Evolutionary conservation across 75 land plant genomes (phyloP).

Genomic region (Gnetum montanum): DNA sequence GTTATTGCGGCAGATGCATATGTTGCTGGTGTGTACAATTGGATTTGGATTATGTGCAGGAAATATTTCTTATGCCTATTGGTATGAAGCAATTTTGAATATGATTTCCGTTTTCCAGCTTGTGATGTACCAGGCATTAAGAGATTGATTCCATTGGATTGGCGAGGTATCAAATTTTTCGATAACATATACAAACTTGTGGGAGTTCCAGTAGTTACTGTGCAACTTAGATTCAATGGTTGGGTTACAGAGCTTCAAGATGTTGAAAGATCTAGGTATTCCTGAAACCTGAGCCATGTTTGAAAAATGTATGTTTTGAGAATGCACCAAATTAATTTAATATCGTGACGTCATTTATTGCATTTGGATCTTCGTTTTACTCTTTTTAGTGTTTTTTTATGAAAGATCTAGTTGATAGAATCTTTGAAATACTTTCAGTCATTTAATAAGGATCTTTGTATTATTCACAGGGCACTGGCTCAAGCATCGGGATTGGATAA

Average conservation of each 20-base stretch:
- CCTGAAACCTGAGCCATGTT: too few species aligned
- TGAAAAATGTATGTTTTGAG: too few species aligned
- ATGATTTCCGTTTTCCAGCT: constrained; percentile 34
- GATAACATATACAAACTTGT: constrained; percentile 81
- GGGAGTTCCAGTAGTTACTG: constrained; percentile 94
- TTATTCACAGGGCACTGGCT: constrained; percentile 47
- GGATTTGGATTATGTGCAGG: neutral
- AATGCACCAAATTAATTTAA: too few species aligned
- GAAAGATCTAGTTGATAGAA: too few species aligned
- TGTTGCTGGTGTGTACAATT: constrained; percentile 68
- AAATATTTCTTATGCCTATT: neutral
- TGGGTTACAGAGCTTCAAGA: constrained; percentile 94
- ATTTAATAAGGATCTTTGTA: too few species aligned
- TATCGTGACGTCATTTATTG: neutral
- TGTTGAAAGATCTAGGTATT: constrained; percentile 80
- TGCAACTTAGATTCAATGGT: constrained; percentile 92
- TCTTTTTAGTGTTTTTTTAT: constrained; percentile 1
- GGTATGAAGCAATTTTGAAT: neutral
- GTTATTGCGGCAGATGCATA: constrained; percentile 85
- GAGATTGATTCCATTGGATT: constrained; percentile 59
- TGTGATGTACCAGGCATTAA: constrained; percentile 98
- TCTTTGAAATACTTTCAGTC: too few species aligned
- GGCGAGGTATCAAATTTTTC: constrained; percentile 78
- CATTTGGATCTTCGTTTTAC: neutral
- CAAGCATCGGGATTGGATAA: constrained; percentile 84